Evolutionary conservation across 306 rosid species (phyloP), one percentile per base, ranked within the genome.

Genomic region (Senna siamea): DNA sequence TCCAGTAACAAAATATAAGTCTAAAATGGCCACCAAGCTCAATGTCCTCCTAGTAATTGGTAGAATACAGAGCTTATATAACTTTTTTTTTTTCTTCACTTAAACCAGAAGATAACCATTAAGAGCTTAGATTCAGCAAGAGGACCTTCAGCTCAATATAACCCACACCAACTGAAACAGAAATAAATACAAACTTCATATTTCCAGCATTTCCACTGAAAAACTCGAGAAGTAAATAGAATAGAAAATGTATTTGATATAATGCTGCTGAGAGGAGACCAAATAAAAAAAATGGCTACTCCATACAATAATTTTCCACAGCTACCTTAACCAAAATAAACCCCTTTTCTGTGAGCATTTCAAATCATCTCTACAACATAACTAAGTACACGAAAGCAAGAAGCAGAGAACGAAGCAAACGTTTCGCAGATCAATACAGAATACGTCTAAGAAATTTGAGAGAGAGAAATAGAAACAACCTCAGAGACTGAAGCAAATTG

Each of bases 1-100:
- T 43, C 47, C 40, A 18, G 9, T 44, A 63, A 71, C 60, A 70
- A 69, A 30, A 38, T 9, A 48, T 57, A 30, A 64, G 73, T 32
- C 58, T 26, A 35, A 8, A 70, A 44, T 47, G 44, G 14, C 35
- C 19, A 66, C 54, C 43, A 56, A 38, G 34, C 54, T 61, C 44
- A 28, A 51, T 54, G 43, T 60, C 38, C 35, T 59, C 14, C 23
- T 11, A 48, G 1, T 17, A 51, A 51, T 51, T 26, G 30, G 30
- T 26, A 1, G 30, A 26, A 26, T 26, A 26, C 30, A 26, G 30
- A 26, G 30, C 30, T 26, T 26, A 26, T 1, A 1, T 26, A 26
- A 1, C 13, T 9, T 9, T 1, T 48, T 47, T 4, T n/a, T 26
- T 5, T 9, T 4, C 9, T 38, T 40, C 1, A 54, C 30, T 26